phyloP scores from a whole-genome alignment of 345 rosid genomes.

The Turritis glabra region DNA sequence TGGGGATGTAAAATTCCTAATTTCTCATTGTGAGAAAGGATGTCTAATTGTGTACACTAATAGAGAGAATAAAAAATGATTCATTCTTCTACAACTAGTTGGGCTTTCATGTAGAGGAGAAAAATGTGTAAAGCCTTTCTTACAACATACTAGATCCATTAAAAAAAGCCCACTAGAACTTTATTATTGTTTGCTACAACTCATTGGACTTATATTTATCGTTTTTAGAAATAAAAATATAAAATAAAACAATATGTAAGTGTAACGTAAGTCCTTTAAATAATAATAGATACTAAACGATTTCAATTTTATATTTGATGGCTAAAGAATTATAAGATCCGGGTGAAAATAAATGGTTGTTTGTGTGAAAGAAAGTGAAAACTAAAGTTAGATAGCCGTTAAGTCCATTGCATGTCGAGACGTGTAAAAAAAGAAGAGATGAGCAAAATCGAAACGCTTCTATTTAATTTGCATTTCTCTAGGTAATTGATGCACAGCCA shows the following conservation, averaged over 20 bases:
- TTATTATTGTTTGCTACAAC: background rate
- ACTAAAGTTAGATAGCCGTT: slow-evolving; percentile 40
- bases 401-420: slow-evolving; percentile 53
- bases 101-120: background rate
- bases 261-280: slow-evolving; percentile 8
- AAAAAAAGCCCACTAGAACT: slow-evolving; percentile 4
- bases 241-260: background rate
- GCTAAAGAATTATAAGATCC: background rate
- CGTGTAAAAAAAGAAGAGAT: slow-evolving; percentile 41
- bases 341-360: background rate
- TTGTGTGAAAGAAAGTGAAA: slow-evolving; percentile 13
- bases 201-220: background rate
- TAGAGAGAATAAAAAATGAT: background rate
- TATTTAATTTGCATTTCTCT: slow-evolving; percentile 1
- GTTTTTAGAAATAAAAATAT: too few relatives aligned
- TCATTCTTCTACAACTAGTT: background rate
- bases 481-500: slow-evolving; percentile 34
- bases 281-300: background rate
- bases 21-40: background rate
- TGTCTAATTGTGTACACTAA: background rate
- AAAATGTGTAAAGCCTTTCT: background rate
- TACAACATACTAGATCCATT: background rate
- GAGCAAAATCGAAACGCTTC: slow-evolving; percentile 45
- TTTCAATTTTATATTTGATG: background rate
- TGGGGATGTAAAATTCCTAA: background rate